phyloP scores from a whole-genome alignment of 2,329 filamentous ascomycete genomes.

The Arthrobotrys entomopaga region DNA sequence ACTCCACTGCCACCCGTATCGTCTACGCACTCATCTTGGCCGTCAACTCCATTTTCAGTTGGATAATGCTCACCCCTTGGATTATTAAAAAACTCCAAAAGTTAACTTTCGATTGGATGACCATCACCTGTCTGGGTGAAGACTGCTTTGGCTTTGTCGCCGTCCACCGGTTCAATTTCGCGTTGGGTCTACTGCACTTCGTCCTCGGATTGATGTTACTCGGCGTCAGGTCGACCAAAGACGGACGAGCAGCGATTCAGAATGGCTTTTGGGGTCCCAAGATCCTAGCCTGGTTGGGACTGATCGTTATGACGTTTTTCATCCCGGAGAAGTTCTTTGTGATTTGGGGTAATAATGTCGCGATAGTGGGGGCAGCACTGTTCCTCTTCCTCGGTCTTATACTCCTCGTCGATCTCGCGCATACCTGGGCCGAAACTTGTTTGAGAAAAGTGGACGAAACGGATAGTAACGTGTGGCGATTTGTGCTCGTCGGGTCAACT shows the following conservation, averaged over 20 bases:
- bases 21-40: conserved; percentile 94
- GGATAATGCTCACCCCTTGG: conserved; percentile 99
- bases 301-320: conserved; percentile 91
- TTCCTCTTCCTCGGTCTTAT: conserved; percentile 94
- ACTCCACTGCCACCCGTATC: conserved; percentile 96
- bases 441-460: conserved; percentile 89
- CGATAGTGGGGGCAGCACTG: conserved; percentile 85
- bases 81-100: conserved; percentile 95
- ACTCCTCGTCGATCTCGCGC: conserved; percentile 90
- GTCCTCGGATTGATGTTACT: conserved; percentile 84
- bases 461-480: conserved; percentile 85
- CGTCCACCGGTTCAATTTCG: conserved; percentile 97
- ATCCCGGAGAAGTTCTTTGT: conserved; percentile 96
- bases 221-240: conserved; percentile 85
- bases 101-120: conserved; percentile 92
- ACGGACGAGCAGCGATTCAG: conserved; percentile 75
- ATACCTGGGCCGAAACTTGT: conserved; percentile 97
- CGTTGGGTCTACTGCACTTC: conserved; percentile 91
- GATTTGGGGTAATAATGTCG: conserved; percentile 88
- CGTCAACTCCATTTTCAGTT: conserved; percentile 94
- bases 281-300: conserved; percentile 83
- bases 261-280: conserved; percentile 99
- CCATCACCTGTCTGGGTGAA: conserved; percentile 88
- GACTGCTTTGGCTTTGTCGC: conserved; percentile 96
- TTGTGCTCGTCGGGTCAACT: conserved; percentile 88